Percentiles rank a stretch among this genome's conserved stretches.
Evolutionary conservation across 2,329 filamentous ascomycete species (phyloP).

Genomic region (Mycocentrospora acerina): DNA sequence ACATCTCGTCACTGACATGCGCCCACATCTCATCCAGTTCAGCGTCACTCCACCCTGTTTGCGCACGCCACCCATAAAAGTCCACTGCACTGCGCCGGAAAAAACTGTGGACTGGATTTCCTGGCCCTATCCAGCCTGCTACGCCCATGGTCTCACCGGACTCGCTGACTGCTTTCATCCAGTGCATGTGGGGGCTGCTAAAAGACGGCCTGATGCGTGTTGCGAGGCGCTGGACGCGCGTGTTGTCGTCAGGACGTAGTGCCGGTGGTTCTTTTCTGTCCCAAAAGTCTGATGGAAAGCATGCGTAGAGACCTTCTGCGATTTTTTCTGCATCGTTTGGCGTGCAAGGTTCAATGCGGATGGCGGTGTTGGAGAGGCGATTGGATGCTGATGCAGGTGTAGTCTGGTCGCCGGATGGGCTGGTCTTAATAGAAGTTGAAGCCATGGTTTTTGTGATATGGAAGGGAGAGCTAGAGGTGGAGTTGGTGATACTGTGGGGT

Average conservation of each 20-base stretch:
- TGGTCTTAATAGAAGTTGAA: too few relatives aligned
- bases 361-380: constrained; percentile 18
- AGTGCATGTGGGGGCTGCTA: constrained; percentile 14
- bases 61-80: constrained; percentile 22
- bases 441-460: too few relatives aligned
- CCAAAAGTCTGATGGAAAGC: constrained; percentile 25
- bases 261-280: constrained; percentile 22
- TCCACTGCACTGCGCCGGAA: constrained; percentile 20
- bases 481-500: too few relatives aligned
- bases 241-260: constrained; percentile 8
- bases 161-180: constrained; percentile 29
- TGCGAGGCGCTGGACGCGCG: constrained; percentile 21
- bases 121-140: constrained; percentile 31
- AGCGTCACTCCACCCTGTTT: constrained; percentile 23
- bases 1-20: constrained; percentile 16
- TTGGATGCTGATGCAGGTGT: constrained; percentile 20
- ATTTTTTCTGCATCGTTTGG: constrained; percentile 19
- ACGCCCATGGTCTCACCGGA: constrained; percentile 23
- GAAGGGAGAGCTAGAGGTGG: too few relatives aligned
- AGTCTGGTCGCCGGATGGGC: constrained; percentile 13
- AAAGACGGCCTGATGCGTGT: constrained; percentile 23
- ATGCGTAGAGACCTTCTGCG: constrained; percentile 30
- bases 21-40: constrained; percentile 30
- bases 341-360: constrained; percentile 18
- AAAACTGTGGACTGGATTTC: constrained; percentile 19